Percentiles rank a stretch among this genome's conserved stretches.
Evolutionary conservation across 108 stramenopile species (phyloP).

Genomic region (Cyclostephanos invisitatus): DNA sequence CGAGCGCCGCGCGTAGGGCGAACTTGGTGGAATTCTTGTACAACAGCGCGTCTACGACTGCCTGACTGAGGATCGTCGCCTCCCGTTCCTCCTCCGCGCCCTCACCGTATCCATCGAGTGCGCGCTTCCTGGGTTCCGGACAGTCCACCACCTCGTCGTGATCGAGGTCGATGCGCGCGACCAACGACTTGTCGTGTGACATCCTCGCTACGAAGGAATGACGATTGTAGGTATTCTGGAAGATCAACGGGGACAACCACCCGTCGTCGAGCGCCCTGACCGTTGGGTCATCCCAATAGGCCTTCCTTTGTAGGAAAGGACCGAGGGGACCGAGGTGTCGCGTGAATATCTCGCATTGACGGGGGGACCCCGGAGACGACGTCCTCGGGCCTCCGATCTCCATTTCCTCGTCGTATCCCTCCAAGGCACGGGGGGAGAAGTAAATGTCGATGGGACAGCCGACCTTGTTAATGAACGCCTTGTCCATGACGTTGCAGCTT

Average conservation of each 20-base stretch:
- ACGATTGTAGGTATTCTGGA: conserved; percentile 21
- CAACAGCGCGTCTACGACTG: too few species aligned
- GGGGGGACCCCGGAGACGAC: too few species aligned
- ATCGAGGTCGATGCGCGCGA: conserved; percentile 25
- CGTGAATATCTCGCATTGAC: conserved; percentile 15
- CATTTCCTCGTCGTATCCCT: too few species aligned
- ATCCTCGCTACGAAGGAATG: conserved; percentile 30
- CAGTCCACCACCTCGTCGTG: conserved; percentile 33
- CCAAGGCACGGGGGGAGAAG: conserved; percentile 18
- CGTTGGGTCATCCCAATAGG: neutral
- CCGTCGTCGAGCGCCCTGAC: neutral
- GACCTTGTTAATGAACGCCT: conserved; percentile 41
- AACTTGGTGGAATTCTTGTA: too few species aligned
- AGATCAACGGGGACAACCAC: conserved; percentile 3
- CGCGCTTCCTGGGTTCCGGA: conserved; percentile 10
- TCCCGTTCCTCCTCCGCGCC: neutral
- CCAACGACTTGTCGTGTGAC: conserved; percentile 30
- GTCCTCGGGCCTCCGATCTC: neutral
- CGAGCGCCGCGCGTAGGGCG: too few species aligned
- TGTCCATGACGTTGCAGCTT: conserved; percentile 18
- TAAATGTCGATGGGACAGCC: conserved; percentile 34
- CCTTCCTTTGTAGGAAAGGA: neutral
- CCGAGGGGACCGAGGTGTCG: conserved; percentile 16
- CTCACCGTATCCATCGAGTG: neutral
- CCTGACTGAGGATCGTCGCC: too few species aligned